Percentiles rank a stretch among this genome's conserved stretches.
These are phyloP conservation scores for Lepidium aucheri DNA, from an alignment of 345 rosid genomes.

Conservation along the genomic window DNA sequence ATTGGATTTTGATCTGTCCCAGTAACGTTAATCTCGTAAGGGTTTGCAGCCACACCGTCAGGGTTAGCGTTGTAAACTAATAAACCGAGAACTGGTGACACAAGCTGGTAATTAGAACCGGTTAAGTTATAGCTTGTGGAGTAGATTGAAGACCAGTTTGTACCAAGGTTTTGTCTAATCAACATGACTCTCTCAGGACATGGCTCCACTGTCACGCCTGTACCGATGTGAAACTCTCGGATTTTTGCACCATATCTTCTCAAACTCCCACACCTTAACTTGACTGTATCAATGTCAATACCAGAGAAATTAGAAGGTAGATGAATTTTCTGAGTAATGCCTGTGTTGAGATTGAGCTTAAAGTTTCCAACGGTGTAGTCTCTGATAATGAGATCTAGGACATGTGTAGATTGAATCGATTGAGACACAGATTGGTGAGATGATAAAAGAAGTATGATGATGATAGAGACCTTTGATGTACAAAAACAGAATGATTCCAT, in stretches of 20 bases:
- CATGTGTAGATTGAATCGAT: conserved; percentile 44
- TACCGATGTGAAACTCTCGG: conserved; percentile 23
- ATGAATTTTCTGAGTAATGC: conserved; percentile 38
- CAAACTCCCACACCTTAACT: conserved; percentile 30
- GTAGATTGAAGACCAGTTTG: conserved; percentile 27
- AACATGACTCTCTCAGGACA: conserved; percentile 29
- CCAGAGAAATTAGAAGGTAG: conserved; percentile 78
- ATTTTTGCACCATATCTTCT: conserved; percentile 24
- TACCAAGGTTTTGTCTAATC: conserved; percentile 27
- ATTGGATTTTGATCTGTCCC: conserved; percentile 11
- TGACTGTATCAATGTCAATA: conserved; percentile 30
- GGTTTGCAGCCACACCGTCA: conserved; percentile 21
- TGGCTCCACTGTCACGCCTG: conserved; percentile 22
- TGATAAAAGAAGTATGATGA: conserved; percentile 18
- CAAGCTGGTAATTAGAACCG: conserved; percentile 15
- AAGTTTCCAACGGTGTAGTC: conserved; percentile 65
- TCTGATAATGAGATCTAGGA: conserved; percentile 65
- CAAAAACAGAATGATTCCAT: conserved; percentile 20
- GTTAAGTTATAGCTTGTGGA: conserved; percentile 12
- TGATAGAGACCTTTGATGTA: not conserved
- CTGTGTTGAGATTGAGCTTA: conserved; percentile 45
- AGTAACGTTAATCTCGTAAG: conserved; percentile 13
- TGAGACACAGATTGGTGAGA: conserved; percentile 32
- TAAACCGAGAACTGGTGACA: conserved; percentile 27
- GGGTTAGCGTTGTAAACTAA: conserved; percentile 28